Evolutionary conservation across 768 basidiomycete species (phyloP), one percentile per base, ranked within the genome.

Genomic region (Tulasnella sp.): DNA sequence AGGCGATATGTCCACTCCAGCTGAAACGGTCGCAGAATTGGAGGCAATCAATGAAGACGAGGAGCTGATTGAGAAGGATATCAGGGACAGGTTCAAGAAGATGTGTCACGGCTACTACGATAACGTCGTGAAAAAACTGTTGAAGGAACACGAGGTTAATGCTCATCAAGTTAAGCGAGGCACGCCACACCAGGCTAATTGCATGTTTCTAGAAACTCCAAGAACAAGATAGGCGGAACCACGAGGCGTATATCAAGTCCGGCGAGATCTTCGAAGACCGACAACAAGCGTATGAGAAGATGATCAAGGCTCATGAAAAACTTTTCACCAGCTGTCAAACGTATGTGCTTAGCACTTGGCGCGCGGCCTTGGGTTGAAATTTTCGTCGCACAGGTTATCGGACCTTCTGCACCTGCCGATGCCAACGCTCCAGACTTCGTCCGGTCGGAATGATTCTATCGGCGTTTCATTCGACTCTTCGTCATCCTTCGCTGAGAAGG

Each of bases 181-280:
- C 59, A 5, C 43, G 52, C 17, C 49, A 23, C 38, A 21, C 3
- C 48, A 29, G 54, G 34, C 43, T 23, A 21, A 9, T 61, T 61
- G 58, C 54, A 27, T 17, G 51, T 27, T 52, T 53, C 27, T 67
- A 98, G 95, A 84, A 86, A 50, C 77, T 99, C 48, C 92, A 97
- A 84, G 92, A 96, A 64, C 94, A 96, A 73, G 96, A 98, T 70
- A 85, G 85, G 63, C 80, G 87, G 52, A 99, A 99, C 67, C 95
- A 98, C 69, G 96, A 99, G 75, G 96, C 96, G 60, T 99, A 99
- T 69, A 98, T 99, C 65, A 90, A 94, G 30, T 97, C 94, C 2
- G 96, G 96, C 26, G 95, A 99, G 72, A 97, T 99, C 63, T 99
- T 99, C 65, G 96, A 99, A 68, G 96, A 99, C 70, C 82, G 96